Evolutionary conservation across 1,284 basidiomycete species (phyloP).

Genomic region (Thecaphora thlaspeos): DNA sequence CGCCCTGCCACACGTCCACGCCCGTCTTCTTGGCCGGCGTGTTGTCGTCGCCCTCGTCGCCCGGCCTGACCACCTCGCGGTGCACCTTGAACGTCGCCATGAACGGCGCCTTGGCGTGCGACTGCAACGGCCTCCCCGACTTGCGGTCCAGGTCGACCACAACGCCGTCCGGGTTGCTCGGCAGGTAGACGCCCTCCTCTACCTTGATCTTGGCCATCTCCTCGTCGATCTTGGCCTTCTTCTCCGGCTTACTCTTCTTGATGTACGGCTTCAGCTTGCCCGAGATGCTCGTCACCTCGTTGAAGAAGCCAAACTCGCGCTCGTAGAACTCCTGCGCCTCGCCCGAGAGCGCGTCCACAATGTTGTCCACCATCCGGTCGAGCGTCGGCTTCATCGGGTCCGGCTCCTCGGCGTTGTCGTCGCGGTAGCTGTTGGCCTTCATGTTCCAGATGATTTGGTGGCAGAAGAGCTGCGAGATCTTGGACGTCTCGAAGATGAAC

Average conservation of each 20-base stretch:
- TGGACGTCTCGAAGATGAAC: slow-evolving; percentile 96
- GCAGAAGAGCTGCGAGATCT: slow-evolving; percentile 96
- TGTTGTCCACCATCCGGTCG: slow-evolving; percentile 79
- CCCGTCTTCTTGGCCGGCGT: slow-evolving; percentile 28
- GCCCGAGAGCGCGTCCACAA: slow-evolving; percentile 85
- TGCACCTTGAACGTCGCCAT: slow-evolving; percentile 99
- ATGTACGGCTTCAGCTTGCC: slow-evolving; percentile 96
- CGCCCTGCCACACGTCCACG: slow-evolving; percentile 84
- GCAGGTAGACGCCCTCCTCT: slow-evolving; percentile 90
- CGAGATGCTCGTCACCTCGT: slow-evolving; percentile 94
- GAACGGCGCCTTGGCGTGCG: slow-evolving; percentile 98
- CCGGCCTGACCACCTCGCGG: slow-evolving; percentile 59
- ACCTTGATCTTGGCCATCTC: slow-evolving; percentile 96
- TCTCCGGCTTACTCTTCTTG: slow-evolving; percentile 92
- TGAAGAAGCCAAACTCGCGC: slow-evolving; percentile 93
- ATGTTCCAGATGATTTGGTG: slow-evolving; percentile 99
- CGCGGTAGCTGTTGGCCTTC: slow-evolving; percentile 96
- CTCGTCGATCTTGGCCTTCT: slow-evolving; percentile 99
- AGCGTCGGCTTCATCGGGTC: slow-evolving; percentile 92
- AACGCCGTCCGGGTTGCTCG: slow-evolving; percentile 93
- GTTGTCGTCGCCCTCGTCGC: slow-evolving; percentile 29
- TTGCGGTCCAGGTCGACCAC: slow-evolving; percentile 96
- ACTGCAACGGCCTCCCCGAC: slow-evolving; percentile 91
- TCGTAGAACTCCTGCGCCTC: slow-evolving; percentile 88
- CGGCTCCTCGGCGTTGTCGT: slow-evolving; percentile 71